These are phyloP conservation scores for Suillus clintonianus DNA, from an alignment of 768 basidiomycete species.

Conservation along the genomic window DNA sequence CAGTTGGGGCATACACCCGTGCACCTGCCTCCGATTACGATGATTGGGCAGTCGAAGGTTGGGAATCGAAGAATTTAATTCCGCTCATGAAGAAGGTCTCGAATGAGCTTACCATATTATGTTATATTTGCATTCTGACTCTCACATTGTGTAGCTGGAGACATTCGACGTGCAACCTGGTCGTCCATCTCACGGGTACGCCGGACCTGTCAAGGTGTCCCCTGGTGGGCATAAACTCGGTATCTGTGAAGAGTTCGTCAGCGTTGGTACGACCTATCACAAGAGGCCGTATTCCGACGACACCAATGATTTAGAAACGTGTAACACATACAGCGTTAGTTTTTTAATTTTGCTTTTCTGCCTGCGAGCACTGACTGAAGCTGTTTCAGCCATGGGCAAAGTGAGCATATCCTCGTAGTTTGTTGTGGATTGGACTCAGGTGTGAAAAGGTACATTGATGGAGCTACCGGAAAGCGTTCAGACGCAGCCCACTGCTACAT, in stretches of 20 bases:
- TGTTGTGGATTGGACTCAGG: neutral
- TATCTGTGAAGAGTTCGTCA: slow-evolving; percentile 48
- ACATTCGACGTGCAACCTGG: slow-evolving; percentile 18
- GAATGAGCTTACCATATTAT: neutral
- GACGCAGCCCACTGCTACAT: slow-evolving; percentile 55
- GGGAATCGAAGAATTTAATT: slow-evolving; percentile 27
- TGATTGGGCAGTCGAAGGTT: slow-evolving; percentile 30
- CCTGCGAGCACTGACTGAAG: neutral
- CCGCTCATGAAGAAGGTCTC: slow-evolving; percentile 27
- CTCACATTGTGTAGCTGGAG: slow-evolving; percentile 14
- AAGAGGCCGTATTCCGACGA: slow-evolving; percentile 46
- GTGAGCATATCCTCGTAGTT: slow-evolving; percentile 32
- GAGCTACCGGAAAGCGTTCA: slow-evolving; percentile 52
- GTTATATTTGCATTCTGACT: neutral
- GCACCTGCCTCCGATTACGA: slow-evolving; percentile 58
- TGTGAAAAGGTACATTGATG: slow-evolving; percentile 51
- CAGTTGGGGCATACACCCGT: slow-evolving; percentile 56
- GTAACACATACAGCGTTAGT: slow-evolving; percentile 52
- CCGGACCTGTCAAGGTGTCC: slow-evolving; percentile 23
- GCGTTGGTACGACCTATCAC: slow-evolving; percentile 49
- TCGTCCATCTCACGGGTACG: slow-evolving; percentile 21
- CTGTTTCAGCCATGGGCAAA: slow-evolving; percentile 51
- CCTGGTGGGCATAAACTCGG: slow-evolving; percentile 35
- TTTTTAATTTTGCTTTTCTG: neutral
- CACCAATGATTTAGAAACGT: slow-evolving; percentile 44